These are phyloP conservation scores for Ambrosiella beaveri DNA, from an alignment of 2,329 filamentous ascomycete species.

Conservation along the genomic window DNA sequence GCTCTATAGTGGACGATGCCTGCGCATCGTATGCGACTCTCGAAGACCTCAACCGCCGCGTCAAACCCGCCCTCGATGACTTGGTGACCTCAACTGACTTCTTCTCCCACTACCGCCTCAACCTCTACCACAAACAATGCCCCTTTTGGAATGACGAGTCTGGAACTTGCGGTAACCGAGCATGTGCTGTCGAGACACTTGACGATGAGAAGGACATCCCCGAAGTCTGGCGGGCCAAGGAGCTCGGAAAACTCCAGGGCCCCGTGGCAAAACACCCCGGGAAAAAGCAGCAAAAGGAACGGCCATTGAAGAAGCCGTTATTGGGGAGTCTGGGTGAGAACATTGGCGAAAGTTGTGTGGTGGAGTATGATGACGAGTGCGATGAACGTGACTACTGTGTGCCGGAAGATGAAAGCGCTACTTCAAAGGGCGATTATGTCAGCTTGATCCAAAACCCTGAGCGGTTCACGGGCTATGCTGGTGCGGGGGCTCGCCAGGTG, in stretches of 20 bases:
- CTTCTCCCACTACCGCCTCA: constrained; percentile 93
- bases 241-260: constrained; percentile 81
- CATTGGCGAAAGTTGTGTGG: constrained; percentile 88
- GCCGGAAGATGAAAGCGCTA: constrained; percentile 77
- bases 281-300: constrained; percentile 52
- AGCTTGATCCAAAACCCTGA: constrained; percentile 16
- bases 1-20: constrained; percentile 78
- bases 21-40: constrained; percentile 88
- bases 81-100: constrained; percentile 84
- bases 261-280: constrained; percentile 81
- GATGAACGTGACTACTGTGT: constrained; percentile 95
- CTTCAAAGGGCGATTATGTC: constrained; percentile 64
- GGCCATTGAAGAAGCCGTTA: constrained; percentile 49
- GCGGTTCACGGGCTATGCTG: constrained; percentile 81
- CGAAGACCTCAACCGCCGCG: constrained; percentile 60
- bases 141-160: constrained; percentile 92
- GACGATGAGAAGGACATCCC: constrained; percentile 94
- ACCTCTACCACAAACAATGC: constrained; percentile 84
- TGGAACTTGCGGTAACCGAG: constrained; percentile 92
- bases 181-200: constrained; percentile 85
- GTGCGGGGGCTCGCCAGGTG: constrained; percentile 68
- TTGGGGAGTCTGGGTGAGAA: constrained; percentile 68
- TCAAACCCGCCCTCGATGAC: constrained; percentile 61
- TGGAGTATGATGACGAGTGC: constrained; percentile 94
- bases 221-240: constrained; percentile 74